Percentiles rank a stretch among this genome's conserved stretches.
These are phyloP conservation scores for Phytopythium cucurbitacearum DNA, from an alignment of 352 stramenopile species.

Conservation along the genomic window DNA sequence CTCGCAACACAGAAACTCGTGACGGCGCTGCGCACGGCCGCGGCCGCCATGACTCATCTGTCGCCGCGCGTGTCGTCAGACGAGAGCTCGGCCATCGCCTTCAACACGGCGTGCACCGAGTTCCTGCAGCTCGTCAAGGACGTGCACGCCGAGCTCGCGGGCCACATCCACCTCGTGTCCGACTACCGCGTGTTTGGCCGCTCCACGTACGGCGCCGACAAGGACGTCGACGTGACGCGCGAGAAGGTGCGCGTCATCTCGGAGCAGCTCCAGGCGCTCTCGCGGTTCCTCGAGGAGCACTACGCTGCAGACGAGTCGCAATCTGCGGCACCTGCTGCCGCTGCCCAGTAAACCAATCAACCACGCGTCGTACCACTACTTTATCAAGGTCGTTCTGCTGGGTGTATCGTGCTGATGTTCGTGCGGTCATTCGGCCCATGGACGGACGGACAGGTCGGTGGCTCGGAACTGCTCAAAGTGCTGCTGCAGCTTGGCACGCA, in stretches of 20 bases:
- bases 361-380: background rate
- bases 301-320: conserved; percentile 12
- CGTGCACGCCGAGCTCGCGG: conserved; percentile 78
- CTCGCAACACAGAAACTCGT: conserved; percentile 69
- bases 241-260: conserved; percentile 80
- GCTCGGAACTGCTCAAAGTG: conserved; percentile 54
- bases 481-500: conserved; percentile 42
- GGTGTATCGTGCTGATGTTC: conserved; percentile 6
- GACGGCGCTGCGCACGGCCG: conserved; percentile 56
- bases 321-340: background rate
- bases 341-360: background rate
- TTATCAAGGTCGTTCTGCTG: background rate
- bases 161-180: conserved; percentile 81
- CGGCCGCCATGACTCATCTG: conserved; percentile 66
- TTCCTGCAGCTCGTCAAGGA: conserved; percentile 86
- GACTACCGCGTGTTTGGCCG: conserved; percentile 82
- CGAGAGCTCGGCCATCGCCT: conserved; percentile 62
- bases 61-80: conserved; percentile 55
- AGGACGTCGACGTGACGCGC: conserved; percentile 68
- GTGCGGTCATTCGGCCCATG: background rate
- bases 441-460: conserved; percentile 1
- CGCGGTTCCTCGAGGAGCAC: conserved; percentile 74
- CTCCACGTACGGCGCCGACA: conserved; percentile 82
- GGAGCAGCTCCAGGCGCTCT: conserved; percentile 72
- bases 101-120: conserved; percentile 74